Evolutionary conservation across 2,329 filamentous ascomycete species (phyloP).

Genomic region (Pseudogymnoascus destructans): DNA sequence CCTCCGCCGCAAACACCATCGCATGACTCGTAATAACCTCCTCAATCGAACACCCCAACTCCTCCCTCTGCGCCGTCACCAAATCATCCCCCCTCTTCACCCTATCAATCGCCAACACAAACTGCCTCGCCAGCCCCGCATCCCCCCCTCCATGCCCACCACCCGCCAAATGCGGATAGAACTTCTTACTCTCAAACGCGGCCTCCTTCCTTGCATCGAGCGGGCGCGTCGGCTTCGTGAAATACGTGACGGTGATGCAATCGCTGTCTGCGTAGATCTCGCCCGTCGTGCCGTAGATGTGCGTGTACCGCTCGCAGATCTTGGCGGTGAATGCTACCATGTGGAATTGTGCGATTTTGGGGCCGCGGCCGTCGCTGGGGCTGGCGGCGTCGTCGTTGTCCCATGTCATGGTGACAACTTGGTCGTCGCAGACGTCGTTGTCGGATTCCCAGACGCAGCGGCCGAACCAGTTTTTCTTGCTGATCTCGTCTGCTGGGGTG

Average conservation of each 20-base stretch:
- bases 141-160: slow-evolving; percentile 68
- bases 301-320: slow-evolving; percentile 72
- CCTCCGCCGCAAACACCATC: slow-evolving; percentile 87
- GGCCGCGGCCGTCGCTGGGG: slow-evolving; percentile 32
- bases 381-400: slow-evolving; percentile 45
- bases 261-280: slow-evolving; percentile 77
- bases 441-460: slow-evolving; percentile 90
- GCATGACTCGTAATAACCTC: slow-evolving; percentile 84
- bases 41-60: slow-evolving; percentile 71
- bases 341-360: slow-evolving; percentile 82
- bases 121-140: slow-evolving; percentile 66
- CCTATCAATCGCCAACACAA: slow-evolving; percentile 66
- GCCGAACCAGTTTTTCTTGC: slow-evolving; percentile 63
- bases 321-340: slow-evolving; percentile 86
- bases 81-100: slow-evolving; percentile 62
- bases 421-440: slow-evolving; percentile 90
- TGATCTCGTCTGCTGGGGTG: slow-evolving; percentile 35
- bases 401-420: slow-evolving; percentile 80
- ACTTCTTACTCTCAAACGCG: slow-evolving; percentile 31
- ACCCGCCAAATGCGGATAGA: slow-evolving; percentile 47
- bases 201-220: neutral
- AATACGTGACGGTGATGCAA: slow-evolving; percentile 64
- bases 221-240: slow-evolving; percentile 37
- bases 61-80: slow-evolving; percentile 56
- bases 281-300: slow-evolving; percentile 75